Evolutionary conservation across 257 asterid genomes (phyloP).

Genomic region (Mitragyna speciosa): DNA sequence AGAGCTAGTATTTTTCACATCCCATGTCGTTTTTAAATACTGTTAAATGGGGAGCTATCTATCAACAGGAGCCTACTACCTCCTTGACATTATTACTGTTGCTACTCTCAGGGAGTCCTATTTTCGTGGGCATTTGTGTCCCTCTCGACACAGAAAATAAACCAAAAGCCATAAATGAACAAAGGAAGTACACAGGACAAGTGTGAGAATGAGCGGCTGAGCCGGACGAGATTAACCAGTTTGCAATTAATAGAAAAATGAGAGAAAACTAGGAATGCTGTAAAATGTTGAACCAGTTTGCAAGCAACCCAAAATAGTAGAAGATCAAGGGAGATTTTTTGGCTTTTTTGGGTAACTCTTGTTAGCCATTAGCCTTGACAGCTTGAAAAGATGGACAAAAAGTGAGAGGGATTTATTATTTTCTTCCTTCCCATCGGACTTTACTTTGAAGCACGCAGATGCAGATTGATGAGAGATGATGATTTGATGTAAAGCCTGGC

Average conservation of each 20-base stretch:
- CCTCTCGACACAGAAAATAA: neutral
- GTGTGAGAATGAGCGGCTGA: neutral
- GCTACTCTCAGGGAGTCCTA: neutral
- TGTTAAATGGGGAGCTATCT: neutral
- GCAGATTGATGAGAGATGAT: conserved; percentile 37
- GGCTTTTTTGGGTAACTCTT: conserved; percentile 41
- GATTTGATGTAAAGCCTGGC: conserved; percentile 68
- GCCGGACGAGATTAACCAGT: neutral
- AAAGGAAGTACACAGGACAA: neutral
- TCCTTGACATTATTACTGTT: neutral
- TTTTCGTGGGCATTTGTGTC: conserved; percentile 11
- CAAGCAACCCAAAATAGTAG: conserved; percentile 21
- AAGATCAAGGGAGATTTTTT: conserved; percentile 33
- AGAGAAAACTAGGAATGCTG: neutral
- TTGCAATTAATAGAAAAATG: neutral
- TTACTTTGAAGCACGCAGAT: conserved; percentile 5
- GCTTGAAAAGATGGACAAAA: conserved; percentile 11
- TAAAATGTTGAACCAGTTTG: neutral
- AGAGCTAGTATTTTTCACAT: neutral
- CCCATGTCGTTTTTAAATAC: neutral
- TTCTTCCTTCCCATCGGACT: neutral
- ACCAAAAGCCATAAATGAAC: neutral
- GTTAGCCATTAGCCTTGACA: conserved; percentile 26
- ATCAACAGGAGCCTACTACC: neutral
- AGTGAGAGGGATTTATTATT: neutral